A percentile compares a stretch with the other conserved stretches of the same genome.
These are phyloP conservation scores for Trypanosoma mega DNA, from an alignment of 208 protist species.

Conservation along the genomic window DNA sequence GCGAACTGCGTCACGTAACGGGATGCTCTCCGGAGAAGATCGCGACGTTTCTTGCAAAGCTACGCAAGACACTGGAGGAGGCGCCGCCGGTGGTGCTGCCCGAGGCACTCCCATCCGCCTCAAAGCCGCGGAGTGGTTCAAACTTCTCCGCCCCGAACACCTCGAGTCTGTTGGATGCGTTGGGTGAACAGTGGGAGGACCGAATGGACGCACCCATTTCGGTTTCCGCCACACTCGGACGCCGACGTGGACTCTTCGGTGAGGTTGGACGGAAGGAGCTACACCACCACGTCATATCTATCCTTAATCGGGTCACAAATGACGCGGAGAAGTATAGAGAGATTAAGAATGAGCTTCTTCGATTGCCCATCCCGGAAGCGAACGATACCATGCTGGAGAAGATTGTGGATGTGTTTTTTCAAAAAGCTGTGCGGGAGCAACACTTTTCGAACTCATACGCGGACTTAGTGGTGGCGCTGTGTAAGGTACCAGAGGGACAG, in stretches of 20 bases:
- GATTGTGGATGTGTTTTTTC: conserved; percentile 80
- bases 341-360: conserved; percentile 82
- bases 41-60: conserved; percentile 22
- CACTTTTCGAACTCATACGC: conserved; percentile 76
- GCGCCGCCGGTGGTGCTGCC: background rate
- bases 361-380: conserved; percentile 79
- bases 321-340: conserved; percentile 76
- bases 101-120: background rate
- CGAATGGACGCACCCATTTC: conserved; percentile 69
- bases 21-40: conserved; percentile 41
- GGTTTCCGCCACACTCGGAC: conserved; percentile 36
- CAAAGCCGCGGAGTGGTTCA: background rate
- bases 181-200: conserved; percentile 67
- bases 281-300: conserved; percentile 71
- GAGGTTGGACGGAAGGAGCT: conserved; percentile 66
- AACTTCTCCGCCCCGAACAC: conserved; percentile 10
- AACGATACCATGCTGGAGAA: conserved; percentile 62
- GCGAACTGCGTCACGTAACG: conserved; percentile 31
- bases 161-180: conserved; percentile 36
- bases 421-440: conserved; percentile 74
- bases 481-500: conserved; percentile 56
- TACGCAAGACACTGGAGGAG: conserved; percentile 5
- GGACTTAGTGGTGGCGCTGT: conserved; percentile 64
- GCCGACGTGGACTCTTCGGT: conserved; percentile 74
- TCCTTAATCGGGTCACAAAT: conserved; percentile 85